These are phyloP conservation scores for Cubamyces sp. DNA, from an alignment of 768 basidiomycete species.

Conservation along the genomic window DNA sequence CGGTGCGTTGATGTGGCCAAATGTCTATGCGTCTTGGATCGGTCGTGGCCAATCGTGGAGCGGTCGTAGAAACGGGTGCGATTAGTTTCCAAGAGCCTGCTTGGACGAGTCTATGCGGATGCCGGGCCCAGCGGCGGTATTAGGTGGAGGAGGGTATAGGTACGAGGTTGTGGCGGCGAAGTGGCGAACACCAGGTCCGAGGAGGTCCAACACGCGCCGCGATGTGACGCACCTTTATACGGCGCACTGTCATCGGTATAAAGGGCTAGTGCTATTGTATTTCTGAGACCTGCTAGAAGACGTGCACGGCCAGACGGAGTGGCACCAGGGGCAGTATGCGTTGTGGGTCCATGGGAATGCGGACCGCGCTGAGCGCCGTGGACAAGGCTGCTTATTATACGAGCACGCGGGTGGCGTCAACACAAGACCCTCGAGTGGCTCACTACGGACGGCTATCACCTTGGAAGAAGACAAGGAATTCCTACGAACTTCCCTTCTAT, in stretches of 20 bases:
- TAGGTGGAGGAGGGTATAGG: constrained; percentile 4
- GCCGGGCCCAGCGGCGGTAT: constrained; percentile 15
- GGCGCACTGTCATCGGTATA: neutral
- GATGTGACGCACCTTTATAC: constrained; percentile 1
- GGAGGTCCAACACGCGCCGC: neutral
- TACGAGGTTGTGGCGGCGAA: neutral
- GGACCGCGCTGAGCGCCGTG: neutral
- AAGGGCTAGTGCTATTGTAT: neutral
- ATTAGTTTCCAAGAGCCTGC: constrained; percentile 4
- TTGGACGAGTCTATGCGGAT: constrained; percentile 3
- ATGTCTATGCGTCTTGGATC: neutral
- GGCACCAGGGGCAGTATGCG: neutral
- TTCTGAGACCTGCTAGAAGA: neutral
- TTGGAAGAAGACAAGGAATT: too few relatives aligned
- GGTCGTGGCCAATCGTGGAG: neutral
- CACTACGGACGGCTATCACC: too few relatives aligned
- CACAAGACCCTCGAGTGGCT: neutral
- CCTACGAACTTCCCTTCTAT: too few relatives aligned
- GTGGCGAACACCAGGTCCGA: neutral
- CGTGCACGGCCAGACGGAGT: neutral
- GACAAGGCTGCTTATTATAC: neutral
- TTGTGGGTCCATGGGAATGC: constrained; percentile 13
- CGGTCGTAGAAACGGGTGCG: neutral
- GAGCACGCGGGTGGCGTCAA: neutral
- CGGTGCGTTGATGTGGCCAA: too few relatives aligned